phyloP scores from a whole-genome alignment of 2,329 filamentous ascomycete species.

The Fusarium sp. region DNA sequence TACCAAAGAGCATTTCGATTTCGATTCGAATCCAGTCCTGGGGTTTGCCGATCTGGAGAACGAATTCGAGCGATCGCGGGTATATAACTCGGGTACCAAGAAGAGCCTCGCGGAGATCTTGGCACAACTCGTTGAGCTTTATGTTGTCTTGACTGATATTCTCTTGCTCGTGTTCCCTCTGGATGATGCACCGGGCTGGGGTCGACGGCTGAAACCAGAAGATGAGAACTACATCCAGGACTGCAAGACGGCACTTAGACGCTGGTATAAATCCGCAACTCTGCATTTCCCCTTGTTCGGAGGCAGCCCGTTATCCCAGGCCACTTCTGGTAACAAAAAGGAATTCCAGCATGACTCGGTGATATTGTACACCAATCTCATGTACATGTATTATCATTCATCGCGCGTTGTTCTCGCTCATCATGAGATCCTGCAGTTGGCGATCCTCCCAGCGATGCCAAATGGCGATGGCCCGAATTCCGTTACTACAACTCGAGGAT shows the following conservation, averaged over 20 bases:
- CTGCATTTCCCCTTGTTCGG: constrained; percentile 58
- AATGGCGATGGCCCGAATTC: constrained; percentile 50
- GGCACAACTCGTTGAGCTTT: constrained; percentile 63
- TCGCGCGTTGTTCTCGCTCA: constrained; percentile 61
- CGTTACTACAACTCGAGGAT: constrained; percentile 41
- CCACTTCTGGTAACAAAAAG: constrained; percentile 42
- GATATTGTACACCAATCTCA: constrained; percentile 63
- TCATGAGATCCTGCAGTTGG: constrained; percentile 62
- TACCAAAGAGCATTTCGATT: constrained; percentile 63
- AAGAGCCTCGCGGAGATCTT: constrained; percentile 61
- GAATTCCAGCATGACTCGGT: constrained; percentile 59
- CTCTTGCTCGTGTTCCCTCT: constrained; percentile 62
- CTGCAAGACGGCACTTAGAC: constrained; percentile 55
- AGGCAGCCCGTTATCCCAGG: constrained; percentile 48
- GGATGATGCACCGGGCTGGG: constrained; percentile 60
- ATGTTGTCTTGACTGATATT: constrained; percentile 63
- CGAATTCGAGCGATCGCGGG: constrained; percentile 61
- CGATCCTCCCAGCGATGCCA: constrained; percentile 57
- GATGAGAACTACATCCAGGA: constrained; percentile 52
- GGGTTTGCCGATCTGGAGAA: constrained; percentile 61
- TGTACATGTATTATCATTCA: constrained; percentile 69
- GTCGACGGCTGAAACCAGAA: constrained; percentile 52
- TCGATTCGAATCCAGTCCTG: constrained; percentile 56
- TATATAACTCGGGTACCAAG: constrained; percentile 64
- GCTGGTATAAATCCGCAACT: constrained; percentile 59